Evolutionary conservation across 805 yeast genomes (phyloP).

Genomic region (Brettanomyces bruxellensis): DNA sequence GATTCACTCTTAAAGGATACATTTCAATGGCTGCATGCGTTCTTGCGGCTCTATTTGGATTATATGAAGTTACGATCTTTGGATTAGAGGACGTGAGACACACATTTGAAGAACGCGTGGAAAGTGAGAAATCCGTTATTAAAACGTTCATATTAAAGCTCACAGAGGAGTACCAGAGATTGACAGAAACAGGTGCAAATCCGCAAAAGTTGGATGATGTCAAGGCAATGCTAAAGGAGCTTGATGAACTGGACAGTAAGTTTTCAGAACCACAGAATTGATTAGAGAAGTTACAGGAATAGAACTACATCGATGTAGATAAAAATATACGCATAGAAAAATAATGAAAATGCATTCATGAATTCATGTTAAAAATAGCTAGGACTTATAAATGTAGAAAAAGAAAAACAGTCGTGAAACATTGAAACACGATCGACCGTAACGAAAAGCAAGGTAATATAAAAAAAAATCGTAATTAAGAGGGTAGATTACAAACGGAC

Average conservation of each 20-base stretch:
- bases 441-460: background rate
- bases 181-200: slow-evolving; percentile 2
- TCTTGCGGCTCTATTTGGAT: slow-evolving; percentile 48
- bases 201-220: slow-evolving; percentile 2
- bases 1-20: slow-evolving; percentile 66
- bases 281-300: too few species aligned
- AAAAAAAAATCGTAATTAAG: background rate
- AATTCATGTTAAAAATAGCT: background rate
- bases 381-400: background rate
- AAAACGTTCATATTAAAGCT: slow-evolving; percentile 8
- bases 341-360: background rate
- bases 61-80: slow-evolving; percentile 48
- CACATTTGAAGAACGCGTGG: slow-evolving; percentile 12
- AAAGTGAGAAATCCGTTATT: slow-evolving; percentile 10
- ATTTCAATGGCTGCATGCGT: slow-evolving; percentile 50
- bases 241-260: slow-evolving; percentile 13
- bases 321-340: background rate
- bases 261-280: slow-evolving; percentile 7
- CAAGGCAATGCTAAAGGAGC: slow-evolving; percentile 12
- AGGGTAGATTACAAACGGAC: background rate
- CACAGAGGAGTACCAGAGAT: slow-evolving; percentile 6
- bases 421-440: background rate
- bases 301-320: background rate
- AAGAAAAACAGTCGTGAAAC: too few species aligned
- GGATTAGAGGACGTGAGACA: slow-evolving; percentile 56